Conservation (phyloP, 108 stramenopile genomes). For the Skeletonema marinoi region DNA sequence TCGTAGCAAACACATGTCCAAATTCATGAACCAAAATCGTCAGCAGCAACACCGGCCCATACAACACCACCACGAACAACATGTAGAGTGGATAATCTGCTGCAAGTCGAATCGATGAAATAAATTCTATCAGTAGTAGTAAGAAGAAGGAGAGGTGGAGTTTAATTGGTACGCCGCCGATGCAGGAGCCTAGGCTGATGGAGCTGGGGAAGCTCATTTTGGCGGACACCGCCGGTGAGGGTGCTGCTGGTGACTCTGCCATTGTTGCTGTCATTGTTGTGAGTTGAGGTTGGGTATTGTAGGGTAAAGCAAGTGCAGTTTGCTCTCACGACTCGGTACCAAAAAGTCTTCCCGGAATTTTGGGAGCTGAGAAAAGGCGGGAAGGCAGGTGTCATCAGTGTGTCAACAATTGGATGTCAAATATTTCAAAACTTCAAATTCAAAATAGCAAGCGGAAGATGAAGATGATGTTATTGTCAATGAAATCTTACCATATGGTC, state of each 20-base stretch:
- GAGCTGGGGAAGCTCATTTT: background rate
- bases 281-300: too few relatives aligned
- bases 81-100: constrained; percentile 30
- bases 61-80: constrained; percentile 33
- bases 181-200: constrained; percentile 35
- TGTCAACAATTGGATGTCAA: too few relatives aligned
- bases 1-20: constrained; percentile 49
- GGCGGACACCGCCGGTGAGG: background rate
- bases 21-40: constrained; percentile 53
- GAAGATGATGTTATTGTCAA: too few relatives aligned
- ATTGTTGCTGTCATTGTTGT: background rate
- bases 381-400: too few relatives aligned
- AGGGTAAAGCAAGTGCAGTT: too few relatives aligned
- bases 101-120: constrained; percentile 11
- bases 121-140: constrained; percentile 28
- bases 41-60: constrained; percentile 41
- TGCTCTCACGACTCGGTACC: too few relatives aligned
- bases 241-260: background rate
- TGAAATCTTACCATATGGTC: too few relatives aligned
- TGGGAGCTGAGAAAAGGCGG: too few relatives aligned
- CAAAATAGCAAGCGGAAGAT: too few relatives aligned
- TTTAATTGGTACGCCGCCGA: constrained; percentile 30
- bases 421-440: too few relatives aligned
- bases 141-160: constrained; percentile 52
- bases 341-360: too few relatives aligned